Conservation (phyloP, 345 rosid genomes). For the Eucalyptus curtisii region DNA sequence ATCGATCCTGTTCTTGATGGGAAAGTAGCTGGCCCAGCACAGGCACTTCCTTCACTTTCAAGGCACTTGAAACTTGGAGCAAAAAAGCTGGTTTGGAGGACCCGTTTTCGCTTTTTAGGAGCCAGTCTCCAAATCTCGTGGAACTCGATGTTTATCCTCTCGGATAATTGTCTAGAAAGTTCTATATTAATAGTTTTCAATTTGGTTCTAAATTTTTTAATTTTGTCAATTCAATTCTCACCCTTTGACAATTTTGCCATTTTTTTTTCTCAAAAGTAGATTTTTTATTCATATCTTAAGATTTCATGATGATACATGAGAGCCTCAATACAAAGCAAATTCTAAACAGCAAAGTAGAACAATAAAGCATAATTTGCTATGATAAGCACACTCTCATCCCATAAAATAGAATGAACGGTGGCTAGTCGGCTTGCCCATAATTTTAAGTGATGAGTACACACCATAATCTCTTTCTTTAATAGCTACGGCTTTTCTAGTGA, state of each 20-base stretch:
- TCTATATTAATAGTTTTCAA: rapidly evolving
- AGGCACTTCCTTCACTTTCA: not conserved
- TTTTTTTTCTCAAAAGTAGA: no score
- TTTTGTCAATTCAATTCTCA: rapidly evolving
- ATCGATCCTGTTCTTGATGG: not conserved
- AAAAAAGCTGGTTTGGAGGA: not conserved
- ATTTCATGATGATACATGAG: not conserved
- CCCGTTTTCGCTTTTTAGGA: not conserved
- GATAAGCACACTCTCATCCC: not conserved
- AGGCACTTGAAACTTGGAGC: not conserved
- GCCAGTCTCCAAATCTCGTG: not conserved
- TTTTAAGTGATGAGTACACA: not conserved
- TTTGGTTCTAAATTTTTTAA: rapidly evolving
- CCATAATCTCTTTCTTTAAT: no score
- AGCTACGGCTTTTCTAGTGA: not conserved
- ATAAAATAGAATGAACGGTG: rapidly evolving
- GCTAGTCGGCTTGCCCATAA: rapidly evolving
- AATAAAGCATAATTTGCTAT: not conserved
- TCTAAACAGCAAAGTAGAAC: not conserved
- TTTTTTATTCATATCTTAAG: no score
- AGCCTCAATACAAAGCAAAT: no score
- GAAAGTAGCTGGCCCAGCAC: not conserved
- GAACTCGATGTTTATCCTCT: not conserved
- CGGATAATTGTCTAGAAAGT: rapidly evolving
- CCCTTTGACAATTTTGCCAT: not conserved